phyloP scores from a whole-genome alignment of 1,284 basidiomycete genomes.

The Gomphus bonarii region DNA sequence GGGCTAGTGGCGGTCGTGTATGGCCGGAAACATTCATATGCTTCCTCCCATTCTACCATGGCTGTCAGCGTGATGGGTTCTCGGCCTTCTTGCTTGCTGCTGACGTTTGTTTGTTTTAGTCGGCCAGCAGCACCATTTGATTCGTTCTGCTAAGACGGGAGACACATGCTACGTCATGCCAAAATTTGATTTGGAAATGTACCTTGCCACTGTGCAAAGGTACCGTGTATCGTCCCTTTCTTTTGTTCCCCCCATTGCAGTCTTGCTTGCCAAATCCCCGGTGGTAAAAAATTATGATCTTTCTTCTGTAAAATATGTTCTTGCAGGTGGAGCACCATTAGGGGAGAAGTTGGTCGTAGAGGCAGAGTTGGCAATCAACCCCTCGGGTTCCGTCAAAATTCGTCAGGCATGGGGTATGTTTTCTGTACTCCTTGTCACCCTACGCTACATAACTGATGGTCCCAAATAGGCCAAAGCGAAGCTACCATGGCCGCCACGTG shows the following conservation, averaged over 20 bases:
- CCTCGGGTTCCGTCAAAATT: slow-evolving; percentile 8
- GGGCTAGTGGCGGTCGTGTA: slow-evolving; percentile 5
- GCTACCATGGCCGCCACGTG: slow-evolving; percentile 11
- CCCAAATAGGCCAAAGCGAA: slow-evolving; percentile 7
- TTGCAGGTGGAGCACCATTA: slow-evolving; percentile 10
- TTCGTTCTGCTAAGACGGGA: slow-evolving; percentile 8
- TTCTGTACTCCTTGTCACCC: not conserved
- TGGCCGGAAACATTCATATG: slow-evolving; percentile 10
- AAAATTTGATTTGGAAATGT: slow-evolving; percentile 8
- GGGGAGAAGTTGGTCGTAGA: slow-evolving; percentile 8
- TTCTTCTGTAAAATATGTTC: slow-evolving; percentile 9
- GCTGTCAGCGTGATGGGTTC: slow-evolving; percentile 9
- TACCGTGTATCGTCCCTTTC: slow-evolving; percentile 7
- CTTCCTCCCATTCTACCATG: slow-evolving; percentile 16
- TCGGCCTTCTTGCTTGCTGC: not conserved
- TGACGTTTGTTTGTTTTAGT: not conserved
- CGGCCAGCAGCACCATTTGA: slow-evolving; percentile 11
- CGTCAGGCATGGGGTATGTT: slow-evolving; percentile 9
- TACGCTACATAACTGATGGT: not conserved
- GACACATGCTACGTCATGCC: slow-evolving; percentile 12
- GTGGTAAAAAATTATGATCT: slow-evolving; percentile 11
- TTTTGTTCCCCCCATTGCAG: slow-evolving; percentile 10
- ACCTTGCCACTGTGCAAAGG: slow-evolving; percentile 5
- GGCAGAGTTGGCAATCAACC: slow-evolving; percentile 9
- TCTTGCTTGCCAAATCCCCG: slow-evolving; percentile 11